These are phyloP conservation scores for Alternaria ethzedia DNA, from an alignment of 2,329 filamentous ascomycete species.

Conservation along the genomic window DNA sequence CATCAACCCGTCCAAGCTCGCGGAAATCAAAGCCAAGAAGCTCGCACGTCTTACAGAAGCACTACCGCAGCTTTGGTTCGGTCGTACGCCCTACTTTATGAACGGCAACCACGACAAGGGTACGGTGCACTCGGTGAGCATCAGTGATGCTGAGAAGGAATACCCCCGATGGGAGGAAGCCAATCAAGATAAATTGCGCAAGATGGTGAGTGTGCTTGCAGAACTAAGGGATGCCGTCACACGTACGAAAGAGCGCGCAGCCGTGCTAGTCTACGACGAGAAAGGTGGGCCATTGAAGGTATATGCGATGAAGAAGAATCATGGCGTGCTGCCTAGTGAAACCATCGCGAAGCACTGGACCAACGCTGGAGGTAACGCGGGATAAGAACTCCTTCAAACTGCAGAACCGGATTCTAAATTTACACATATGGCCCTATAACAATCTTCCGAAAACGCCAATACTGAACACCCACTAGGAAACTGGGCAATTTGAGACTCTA, in stretches of 20 bases:
- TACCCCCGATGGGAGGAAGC: slow-evolving; percentile 22
- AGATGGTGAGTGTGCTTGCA: slow-evolving; percentile 24
- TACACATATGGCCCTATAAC: no score
- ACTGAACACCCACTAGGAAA: no score
- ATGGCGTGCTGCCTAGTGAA: slow-evolving; percentile 15
- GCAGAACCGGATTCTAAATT: no score
- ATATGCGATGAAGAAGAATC: slow-evolving; percentile 10
- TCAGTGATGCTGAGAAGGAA: background rate
- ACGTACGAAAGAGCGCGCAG: slow-evolving; percentile 4
- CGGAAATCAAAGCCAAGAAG: slow-evolving; percentile 25
- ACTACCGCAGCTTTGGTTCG: slow-evolving; percentile 31
- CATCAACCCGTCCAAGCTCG: slow-evolving; percentile 12
- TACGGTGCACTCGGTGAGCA: slow-evolving; percentile 10
- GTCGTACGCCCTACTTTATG: slow-evolving; percentile 26
- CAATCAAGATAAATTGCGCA: slow-evolving; percentile 21
- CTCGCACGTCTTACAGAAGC: background rate
- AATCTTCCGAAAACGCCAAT: no score
- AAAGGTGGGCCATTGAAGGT: slow-evolving; percentile 17
- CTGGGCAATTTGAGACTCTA: no score
- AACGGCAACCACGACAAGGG: slow-evolving; percentile 21
- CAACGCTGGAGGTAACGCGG: no score
- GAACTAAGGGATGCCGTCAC: slow-evolving; percentile 11
- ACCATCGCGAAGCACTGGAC: slow-evolving; percentile 14
- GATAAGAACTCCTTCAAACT: no score
- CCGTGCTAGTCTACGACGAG: slow-evolving; percentile 16